Base-by-base conservation (phyloP, 306 rosid genomes). In the Vigna radiata region DNA sequence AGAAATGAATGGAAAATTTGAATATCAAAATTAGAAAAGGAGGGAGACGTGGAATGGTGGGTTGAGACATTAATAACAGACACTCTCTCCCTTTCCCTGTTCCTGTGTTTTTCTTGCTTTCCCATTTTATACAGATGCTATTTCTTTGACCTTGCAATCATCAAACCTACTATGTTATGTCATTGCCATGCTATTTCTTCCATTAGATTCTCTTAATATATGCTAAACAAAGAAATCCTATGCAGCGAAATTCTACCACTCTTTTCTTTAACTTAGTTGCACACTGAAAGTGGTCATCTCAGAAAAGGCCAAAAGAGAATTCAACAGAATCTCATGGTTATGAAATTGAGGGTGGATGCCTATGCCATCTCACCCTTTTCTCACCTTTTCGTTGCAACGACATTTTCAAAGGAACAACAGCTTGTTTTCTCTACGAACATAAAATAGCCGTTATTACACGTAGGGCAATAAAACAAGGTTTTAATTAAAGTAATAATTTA, bases 1-100 rank as follows among this genome's bases (percentile, higher is more conserved):
- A 59, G 33, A 48, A 59, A 75, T 12, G 17, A 76, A n/a, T 23
- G 78, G 79, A 70, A 66, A 79, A 62, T 63, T 71, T 46, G 72
- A 78, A 84, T 52, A 70, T 70, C 78, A 78, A 79, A 76, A 69
- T 44, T 75, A 31, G 82, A 55, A 49, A 54, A 58, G 50, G 78
- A 82, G 81, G 79, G 84, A 73, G 82, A 65, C 2, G 69, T 41
- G 68, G 62, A 15, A 19, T 1, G 10, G 59, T 29, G 49, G 78
- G 50, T 44, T 53, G 19, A n/a, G 31, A 41, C 44, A 36, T 6
- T 67, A 17, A 60, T 16, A 17, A 62, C 27, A 39, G 8, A 64
- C 17, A 65, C 46, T 77, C 66, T 31, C 16, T 49, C 50, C 50
- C 33, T 41, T 41, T 41, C 46, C 46, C 46, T 41, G 41, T 18